Percentiles rank a stretch among this genome's conserved stretches.
These are phyloP conservation scores for Starmerella gropengiesseri DNA, from an alignment of 805 yeast genomes.

Conservation along the genomic window DNA sequence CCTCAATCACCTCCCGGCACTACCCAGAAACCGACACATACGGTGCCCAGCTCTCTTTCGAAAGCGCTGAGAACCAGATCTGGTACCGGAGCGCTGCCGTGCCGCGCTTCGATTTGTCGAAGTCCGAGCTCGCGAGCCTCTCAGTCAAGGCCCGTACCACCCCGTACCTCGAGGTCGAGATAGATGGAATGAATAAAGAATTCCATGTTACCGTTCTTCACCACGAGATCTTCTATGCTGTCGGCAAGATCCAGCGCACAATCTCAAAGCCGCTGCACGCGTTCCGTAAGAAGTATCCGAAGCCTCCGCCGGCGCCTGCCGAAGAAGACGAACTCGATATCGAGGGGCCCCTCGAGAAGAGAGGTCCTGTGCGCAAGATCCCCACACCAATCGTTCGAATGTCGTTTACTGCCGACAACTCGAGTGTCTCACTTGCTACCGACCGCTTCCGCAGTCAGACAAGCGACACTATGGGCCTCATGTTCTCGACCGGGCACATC, in stretches of 20 bases:
- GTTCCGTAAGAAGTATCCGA: conserved; percentile 6
- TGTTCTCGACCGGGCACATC: conserved; percentile 10
- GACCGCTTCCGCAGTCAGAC: conserved; percentile 23
- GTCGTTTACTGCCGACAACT: conserved; percentile 7
- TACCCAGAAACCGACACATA: conserved; percentile 11
- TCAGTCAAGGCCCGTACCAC: conserved; percentile 23
- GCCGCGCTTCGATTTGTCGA: conserved; percentile 25
- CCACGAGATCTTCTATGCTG: conserved; percentile 28
- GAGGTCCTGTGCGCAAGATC: conserved; percentile 17
- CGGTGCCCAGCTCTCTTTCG: conserved; percentile 15
- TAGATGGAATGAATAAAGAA: conserved; percentile 22
- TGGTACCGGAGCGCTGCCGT: conserved; percentile 28
- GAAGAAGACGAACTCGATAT: background rate
- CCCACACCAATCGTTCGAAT: conserved; percentile 22
- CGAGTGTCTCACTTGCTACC: conserved; percentile 20
- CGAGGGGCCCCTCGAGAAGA: background rate
- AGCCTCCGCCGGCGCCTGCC: background rate
- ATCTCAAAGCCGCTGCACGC: conserved; percentile 6
- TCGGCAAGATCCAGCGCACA: conserved; percentile 23
- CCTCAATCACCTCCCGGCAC: conserved; percentile 29
- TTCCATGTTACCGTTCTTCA: conserved; percentile 26
- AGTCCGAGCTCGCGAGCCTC: conserved; percentile 22
- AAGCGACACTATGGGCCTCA: conserved; percentile 21
- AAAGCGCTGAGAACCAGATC: conserved; percentile 11
- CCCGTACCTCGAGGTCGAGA: conserved; percentile 26